Evolutionary conservation across 2,329 filamentous ascomycete genomes (phyloP), one percentile per base, ranked within the genome.

Genomic region (Penicillium brasilianum): DNA sequence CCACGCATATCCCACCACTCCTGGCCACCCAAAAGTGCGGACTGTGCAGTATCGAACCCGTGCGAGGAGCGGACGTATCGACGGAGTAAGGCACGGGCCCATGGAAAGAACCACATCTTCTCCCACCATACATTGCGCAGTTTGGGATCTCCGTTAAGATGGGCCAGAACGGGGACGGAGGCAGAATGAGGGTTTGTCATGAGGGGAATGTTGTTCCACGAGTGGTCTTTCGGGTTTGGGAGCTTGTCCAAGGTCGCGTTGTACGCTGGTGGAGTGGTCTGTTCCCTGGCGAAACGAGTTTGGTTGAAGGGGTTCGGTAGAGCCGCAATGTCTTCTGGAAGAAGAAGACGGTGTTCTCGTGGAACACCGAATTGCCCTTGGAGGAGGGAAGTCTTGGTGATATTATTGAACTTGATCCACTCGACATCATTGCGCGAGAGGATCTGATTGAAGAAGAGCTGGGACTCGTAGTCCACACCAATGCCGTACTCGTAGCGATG

Each of bases 401-500:
- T 68, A 51, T 80, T 76, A 61, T 74, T 73, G 63, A 77, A 80
- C 43, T 69, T 68, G 46, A 81, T 64, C 75, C 76, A 81, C 59
- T 76, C 77, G 16, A 81, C 66, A 55, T 81, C 80, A 32, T 65
- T 64, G 18, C 76, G 72, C 2, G 77, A 73, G 32, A 78, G 71
- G 9, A 74, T 70, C 63, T 78, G 78, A 52, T 77, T 81, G 69
- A 81, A 79, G 69, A 85, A 84, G 2, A 85, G 75, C 1, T 77
- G 73, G 7, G 83, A 82, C 50, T 80, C 76, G 66, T 83, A 85
- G 69, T 85, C 83, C 8, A 85, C 73, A 3, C 82, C 82, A 13
- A 85, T 81, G 3, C 80, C 79, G 58, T 78, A 84, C 55, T 85
- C 83, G 66, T 83, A 81, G 3, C 75, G 76, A 14, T 71, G 75